phyloP scores from a whole-genome alignment of 148 eudicot species.

The Salicornia ramosissima region DNA sequence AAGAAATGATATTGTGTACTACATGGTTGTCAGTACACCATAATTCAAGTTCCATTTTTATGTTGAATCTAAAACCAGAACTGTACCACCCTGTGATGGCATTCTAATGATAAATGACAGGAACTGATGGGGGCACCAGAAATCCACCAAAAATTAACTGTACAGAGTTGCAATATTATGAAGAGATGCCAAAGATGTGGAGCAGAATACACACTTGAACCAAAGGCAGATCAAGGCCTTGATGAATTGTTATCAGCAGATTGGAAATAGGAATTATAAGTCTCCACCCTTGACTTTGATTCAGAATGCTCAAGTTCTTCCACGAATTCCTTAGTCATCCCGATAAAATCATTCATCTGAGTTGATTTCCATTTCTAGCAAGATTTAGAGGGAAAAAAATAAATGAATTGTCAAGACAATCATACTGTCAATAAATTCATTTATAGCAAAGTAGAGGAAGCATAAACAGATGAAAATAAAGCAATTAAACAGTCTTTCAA shows the following conservation, averaged over 20 bases:
- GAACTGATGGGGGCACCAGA: background rate
- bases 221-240: conserved; percentile 14
- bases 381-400: background rate
- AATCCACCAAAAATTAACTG: background rate
- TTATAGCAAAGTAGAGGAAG: background rate
- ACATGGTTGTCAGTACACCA: background rate
- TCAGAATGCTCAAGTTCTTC: conserved; percentile 54
- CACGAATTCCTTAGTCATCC: conserved; percentile 57
- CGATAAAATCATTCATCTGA: conserved; percentile 58
- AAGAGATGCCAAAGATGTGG: background rate
- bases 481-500: background rate
- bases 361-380: conserved; percentile 57
- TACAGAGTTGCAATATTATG: conserved; percentile 1
- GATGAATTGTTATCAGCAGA: conserved; percentile 22
- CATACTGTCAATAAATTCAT: background rate
- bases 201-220: background rate
- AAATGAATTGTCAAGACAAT: background rate
- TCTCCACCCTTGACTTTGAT: conserved; percentile 54
- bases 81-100: background rate
- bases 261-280: conserved; percentile 47
- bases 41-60: background rate
- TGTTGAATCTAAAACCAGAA: background rate
- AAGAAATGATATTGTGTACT: background rate
- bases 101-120: background rate
- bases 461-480: background rate